Evolutionary conservation across 805 yeast genomes (phyloP).

Genomic region (Kockiozyma suomiensis): DNA sequence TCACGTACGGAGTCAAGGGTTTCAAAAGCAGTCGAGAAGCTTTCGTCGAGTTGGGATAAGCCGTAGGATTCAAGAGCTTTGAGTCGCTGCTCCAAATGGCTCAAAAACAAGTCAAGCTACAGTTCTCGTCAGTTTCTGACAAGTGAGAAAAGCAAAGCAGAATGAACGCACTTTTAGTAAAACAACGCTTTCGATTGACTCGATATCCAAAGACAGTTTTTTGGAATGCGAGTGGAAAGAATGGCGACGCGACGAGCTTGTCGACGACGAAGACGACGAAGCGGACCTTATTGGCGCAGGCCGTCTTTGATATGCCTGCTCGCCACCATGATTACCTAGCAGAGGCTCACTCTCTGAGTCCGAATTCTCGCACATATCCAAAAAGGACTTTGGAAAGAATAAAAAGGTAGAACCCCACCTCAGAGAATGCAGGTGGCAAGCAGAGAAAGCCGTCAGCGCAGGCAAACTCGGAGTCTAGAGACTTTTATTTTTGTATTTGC

Average conservation of each 20-base stretch:
- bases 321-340: background rate
- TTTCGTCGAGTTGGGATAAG: constrained; percentile 40
- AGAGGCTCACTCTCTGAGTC: background rate
- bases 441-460: no score
- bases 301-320: background rate
- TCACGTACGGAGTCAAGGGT: constrained; percentile 40
- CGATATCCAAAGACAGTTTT: constrained; percentile 20
- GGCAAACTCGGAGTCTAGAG: no score
- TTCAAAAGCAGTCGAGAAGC: constrained; percentile 37
- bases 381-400: no score
- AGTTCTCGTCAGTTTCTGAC: constrained; percentile 31
- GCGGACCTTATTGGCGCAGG: background rate
- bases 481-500: no score
- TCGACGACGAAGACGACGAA: background rate
- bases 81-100: constrained; percentile 37
- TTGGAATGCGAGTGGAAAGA: constrained; percentile 25
- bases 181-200: constrained; percentile 20
- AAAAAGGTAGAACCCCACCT: no score
- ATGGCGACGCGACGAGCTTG: constrained; percentile 36
- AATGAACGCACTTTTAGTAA: constrained; percentile 15
- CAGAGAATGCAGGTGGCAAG: no score
- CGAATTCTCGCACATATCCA: background rate
- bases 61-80: constrained; percentile 43
- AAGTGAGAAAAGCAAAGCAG: no score
- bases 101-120: constrained; percentile 36